A percentile compares a stretch with the other conserved stretches of the same genome.
Conservation (phyloP, 1,139 yeast genomes). For the Yamadazyma membranifaciens region DNA sequence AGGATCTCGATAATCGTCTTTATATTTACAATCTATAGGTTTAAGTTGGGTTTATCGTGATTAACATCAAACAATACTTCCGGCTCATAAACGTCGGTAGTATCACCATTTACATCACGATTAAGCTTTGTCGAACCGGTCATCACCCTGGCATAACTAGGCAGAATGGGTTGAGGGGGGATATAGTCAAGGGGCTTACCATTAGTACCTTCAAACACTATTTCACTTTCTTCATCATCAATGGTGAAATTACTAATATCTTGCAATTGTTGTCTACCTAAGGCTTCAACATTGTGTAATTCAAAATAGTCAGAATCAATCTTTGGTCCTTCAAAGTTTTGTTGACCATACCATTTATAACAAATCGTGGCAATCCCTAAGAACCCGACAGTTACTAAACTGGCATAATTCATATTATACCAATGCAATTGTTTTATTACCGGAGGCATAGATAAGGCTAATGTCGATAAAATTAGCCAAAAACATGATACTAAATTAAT, state of each 20-base stretch:
- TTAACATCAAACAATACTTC: slow-evolving; percentile 14
- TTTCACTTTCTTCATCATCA: slow-evolving; percentile 14
- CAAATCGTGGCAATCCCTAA: slow-evolving; percentile 47
- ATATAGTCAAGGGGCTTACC: slow-evolving; percentile 10
- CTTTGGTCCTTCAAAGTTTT: slow-evolving; percentile 63
- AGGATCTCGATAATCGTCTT: too few relatives aligned
- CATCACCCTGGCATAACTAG: slow-evolving; percentile 9
- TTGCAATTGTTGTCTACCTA: slow-evolving; percentile 11
- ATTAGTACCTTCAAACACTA: slow-evolving; percentile 8
- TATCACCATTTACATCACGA: neutral
- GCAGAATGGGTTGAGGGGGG: slow-evolving; percentile 14
- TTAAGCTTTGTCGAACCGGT: neutral
- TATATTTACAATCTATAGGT: too few relatives aligned
- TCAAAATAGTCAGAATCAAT: slow-evolving; percentile 53
- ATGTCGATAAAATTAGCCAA: slow-evolving; percentile 60
- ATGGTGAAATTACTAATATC: slow-evolving; percentile 6
- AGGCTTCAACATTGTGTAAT: slow-evolving; percentile 28
- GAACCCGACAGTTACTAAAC: slow-evolving; percentile 55
- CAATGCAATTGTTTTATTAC: slow-evolving; percentile 59
- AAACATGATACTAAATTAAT: slow-evolving; percentile 58
- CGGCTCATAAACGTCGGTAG: slow-evolving; percentile 4
- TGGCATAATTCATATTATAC: slow-evolving; percentile 71
- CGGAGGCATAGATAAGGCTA: slow-evolving; percentile 73
- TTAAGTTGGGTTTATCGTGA: too few relatives aligned
- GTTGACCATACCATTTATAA: slow-evolving; percentile 59